Base-by-base conservation (phyloP, 352 stramenopile species). In the Thraustochytrium striatum region DNA sequence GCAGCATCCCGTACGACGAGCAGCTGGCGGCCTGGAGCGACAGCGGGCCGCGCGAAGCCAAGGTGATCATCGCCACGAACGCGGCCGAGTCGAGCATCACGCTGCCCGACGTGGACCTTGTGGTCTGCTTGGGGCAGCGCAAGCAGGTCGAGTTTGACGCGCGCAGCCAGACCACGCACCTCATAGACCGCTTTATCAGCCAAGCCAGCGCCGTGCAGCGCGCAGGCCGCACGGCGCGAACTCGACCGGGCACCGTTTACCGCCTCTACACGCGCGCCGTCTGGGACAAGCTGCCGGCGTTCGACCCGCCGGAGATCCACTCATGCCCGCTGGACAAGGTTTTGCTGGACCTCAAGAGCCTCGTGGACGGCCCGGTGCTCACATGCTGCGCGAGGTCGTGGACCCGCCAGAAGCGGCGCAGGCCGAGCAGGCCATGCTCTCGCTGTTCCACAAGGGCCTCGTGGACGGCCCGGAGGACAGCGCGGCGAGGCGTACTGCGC, bases 41-140 rank as follows among this genome's bases (percentile, higher is more conserved):
- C 70, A 81, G 83, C 61, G n/a, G 16, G 13, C 28, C 33, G 16
- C 57, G 52, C 30, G 44, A 68, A 43, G 32, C 50, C 30, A 83
- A 97, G 70, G 91, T 99, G 47, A 95, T 99, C 32, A 87, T 97
- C 19, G 88, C 91, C n/a, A 98, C 94, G 5, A 98, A 98, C 82
- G 96, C 98, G 68, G 95, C 94, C 9, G 94, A 98, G 80, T 98
- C 94, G 0, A 97, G 91, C 3, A 81, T 98, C 16, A 98, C 94
- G 1, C 97, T 98, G 65, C 91, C 96, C 36, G 92, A 97, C 81
- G 91, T 96, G 44, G 93, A 88, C 8, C 83, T 91, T 53, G 90
- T 96, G 0, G 88, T 96, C 55, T 91, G 95, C 81, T 87, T 83
- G 33, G 89, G 88, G 58, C 85, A 87, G 39, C 88, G 94, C 58